These are phyloP conservation scores for Solanum sejunctum DNA, from an alignment of 257 asterid genomes.

Conservation along the genomic window DNA sequence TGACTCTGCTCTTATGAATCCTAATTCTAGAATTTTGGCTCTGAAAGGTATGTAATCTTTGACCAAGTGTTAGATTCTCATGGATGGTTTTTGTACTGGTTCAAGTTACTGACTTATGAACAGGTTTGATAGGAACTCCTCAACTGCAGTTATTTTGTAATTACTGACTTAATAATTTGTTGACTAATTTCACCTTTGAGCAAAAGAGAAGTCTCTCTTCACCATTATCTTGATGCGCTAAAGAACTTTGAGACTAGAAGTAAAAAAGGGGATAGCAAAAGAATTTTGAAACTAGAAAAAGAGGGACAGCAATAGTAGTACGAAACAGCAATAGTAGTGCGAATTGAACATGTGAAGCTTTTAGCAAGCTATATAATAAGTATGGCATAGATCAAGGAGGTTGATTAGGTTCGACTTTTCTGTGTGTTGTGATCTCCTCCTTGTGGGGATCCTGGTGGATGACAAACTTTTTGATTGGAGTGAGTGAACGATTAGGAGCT, in stretches of 20 bases:
- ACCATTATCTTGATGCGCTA: background rate
- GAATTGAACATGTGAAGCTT: background rate
- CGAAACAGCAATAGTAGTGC: background rate
- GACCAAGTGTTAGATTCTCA: background rate
- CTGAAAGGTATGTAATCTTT: slow-evolving; percentile 55
- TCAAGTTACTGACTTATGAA: background rate
- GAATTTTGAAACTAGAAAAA: background rate
- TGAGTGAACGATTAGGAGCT: background rate
- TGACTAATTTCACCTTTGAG: background rate
- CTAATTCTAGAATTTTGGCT: slow-evolving; percentile 77
- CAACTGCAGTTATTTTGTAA: background rate
- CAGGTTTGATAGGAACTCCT: background rate
- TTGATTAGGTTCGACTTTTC: background rate
- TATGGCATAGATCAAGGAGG: background rate
- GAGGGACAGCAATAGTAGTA: background rate
- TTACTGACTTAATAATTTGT: background rate
- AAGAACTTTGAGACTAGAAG: background rate
- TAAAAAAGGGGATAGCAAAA: background rate
- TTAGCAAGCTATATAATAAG: background rate
- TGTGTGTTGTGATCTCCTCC: background rate
- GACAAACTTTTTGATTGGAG: background rate
- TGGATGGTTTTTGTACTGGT: background rate
- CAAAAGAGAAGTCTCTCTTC: background rate
- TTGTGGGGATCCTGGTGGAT: background rate
- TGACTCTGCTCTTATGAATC: slow-evolving; percentile 98